phyloP scores from a whole-genome alignment of 1,284 basidiomycete genomes.

The Trametes pubescens region DNA sequence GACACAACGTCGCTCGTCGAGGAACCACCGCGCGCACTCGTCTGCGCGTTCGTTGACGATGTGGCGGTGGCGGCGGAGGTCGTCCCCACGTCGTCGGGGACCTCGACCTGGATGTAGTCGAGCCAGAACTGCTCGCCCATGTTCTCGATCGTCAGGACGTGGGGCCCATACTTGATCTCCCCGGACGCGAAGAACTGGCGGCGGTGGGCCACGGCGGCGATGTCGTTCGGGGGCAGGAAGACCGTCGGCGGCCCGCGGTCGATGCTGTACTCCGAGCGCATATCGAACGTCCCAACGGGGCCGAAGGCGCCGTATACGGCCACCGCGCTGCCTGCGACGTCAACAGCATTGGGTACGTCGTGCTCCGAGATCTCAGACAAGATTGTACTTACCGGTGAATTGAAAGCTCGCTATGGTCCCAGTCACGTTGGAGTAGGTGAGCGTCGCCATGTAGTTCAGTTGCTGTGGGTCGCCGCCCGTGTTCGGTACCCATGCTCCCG shows the following conservation, averaged over 20 bases:
- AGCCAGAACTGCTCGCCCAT: constrained; percentile 8
- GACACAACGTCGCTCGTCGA: not conserved
- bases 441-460: not conserved
- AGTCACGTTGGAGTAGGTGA: not conserved
- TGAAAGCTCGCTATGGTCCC: not conserved
- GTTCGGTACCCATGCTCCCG: not conserved
- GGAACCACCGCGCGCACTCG: not conserved
- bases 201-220: not conserved
- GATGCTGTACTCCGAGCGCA: constrained; percentile 3
- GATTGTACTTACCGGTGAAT: not conserved
- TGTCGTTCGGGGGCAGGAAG: constrained; percentile 3
- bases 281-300: not conserved
- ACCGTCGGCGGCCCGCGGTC: not conserved
- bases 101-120: not conserved
- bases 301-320: constrained; percentile 1
- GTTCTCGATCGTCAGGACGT: constrained; percentile 5
- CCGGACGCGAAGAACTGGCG: not conserved
- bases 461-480: constrained; percentile 1
- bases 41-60: not conserved
- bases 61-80: not conserved
- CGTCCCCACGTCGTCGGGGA: not conserved
- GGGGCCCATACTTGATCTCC: not conserved
- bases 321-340: constrained; percentile 1
- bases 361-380: not conserved
- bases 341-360: not conserved